phyloP scores from a whole-genome alignment of 768 basidiomycete genomes.

The Coprinopsis cinerea region DNA sequence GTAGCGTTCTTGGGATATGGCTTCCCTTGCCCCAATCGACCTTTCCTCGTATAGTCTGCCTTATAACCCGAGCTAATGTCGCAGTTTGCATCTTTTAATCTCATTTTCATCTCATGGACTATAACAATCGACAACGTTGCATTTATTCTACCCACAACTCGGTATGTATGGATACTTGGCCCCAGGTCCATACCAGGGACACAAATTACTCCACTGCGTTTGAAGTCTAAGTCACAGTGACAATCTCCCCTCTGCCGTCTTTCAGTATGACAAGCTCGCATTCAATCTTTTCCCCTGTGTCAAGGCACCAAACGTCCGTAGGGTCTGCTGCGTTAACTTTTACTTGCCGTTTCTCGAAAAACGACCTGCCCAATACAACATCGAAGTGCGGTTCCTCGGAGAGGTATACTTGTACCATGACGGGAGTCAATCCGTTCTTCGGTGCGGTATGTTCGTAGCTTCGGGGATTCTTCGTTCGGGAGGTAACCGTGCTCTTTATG shows the following conservation, averaged over 20 bases:
- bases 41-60: not conserved
- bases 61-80: not conserved
- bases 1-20: constrained; percentile 2
- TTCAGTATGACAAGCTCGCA: constrained; percentile 90
- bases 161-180: too few species aligned
- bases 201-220: not conserved
- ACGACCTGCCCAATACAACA: constrained; percentile 84
- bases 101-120: constrained; percentile 1
- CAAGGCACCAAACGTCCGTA: constrained; percentile 87
- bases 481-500: not conserved
- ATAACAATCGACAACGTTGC: too few species aligned
- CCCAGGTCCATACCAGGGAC: not conserved
- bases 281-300: constrained; percentile 86
- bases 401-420: constrained; percentile 66
- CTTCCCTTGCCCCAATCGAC: not conserved
- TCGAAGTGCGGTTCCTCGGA: constrained; percentile 96
- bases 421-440: constrained; percentile 28
- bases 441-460: constrained; percentile 6
- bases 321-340: constrained; percentile 78
- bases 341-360: constrained; percentile 78
- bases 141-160: too few species aligned
- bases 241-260: constrained; percentile 86
- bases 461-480: not conserved
- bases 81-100: constrained; percentile 1
- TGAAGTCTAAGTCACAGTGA: constrained; percentile 61